These are phyloP conservation scores for Oldenlandia corymbosa DNA, from an alignment of 257 asterid species.

Conservation along the genomic window DNA sequence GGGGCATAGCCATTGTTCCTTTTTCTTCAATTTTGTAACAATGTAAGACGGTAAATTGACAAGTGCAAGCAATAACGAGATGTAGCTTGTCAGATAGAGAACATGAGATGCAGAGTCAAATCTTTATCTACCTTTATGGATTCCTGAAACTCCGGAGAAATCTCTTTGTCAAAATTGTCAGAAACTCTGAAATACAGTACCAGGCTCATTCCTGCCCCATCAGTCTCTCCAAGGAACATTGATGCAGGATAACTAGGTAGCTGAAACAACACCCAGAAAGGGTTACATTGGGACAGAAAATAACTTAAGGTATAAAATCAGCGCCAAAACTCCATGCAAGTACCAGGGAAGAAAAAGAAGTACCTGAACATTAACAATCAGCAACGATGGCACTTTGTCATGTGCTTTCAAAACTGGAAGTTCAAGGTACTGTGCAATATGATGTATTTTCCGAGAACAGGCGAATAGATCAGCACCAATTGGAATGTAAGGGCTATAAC, in stretches of 20 bases:
- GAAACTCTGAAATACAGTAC: slow-evolving; percentile 67
- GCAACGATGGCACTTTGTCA: slow-evolving; percentile 55
- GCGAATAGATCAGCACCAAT: slow-evolving; percentile 73
- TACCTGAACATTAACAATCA: slow-evolving; percentile 80
- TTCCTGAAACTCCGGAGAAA: slow-evolving; percentile 41
- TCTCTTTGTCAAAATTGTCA: slow-evolving; percentile 47
- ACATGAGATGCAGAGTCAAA: background rate
- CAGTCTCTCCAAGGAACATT: slow-evolving; percentile 65
- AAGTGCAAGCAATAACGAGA: background rate
- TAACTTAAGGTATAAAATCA: background rate
- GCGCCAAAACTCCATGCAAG: too few relatives aligned
- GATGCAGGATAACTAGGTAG: slow-evolving; percentile 82
- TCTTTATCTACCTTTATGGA: slow-evolving; percentile 49
- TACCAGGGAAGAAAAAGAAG: background rate
- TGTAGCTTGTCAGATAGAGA: background rate
- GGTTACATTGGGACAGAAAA: background rate
- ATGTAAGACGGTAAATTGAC: background rate
- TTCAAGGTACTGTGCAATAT: slow-evolving; percentile 67
- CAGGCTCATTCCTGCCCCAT: slow-evolving; percentile 88
- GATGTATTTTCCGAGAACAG: slow-evolving; percentile 58
- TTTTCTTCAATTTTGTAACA: background rate
- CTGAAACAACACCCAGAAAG: slow-evolving; percentile 31
- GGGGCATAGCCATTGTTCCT: background rate
- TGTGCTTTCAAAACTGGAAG: slow-evolving; percentile 48
- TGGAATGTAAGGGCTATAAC: slow-evolving; percentile 61